Base-by-base conservation (phyloP, 495 filamentous ascomycete genomes). In the Pseudomonodictys pantanalensis region DNA sequence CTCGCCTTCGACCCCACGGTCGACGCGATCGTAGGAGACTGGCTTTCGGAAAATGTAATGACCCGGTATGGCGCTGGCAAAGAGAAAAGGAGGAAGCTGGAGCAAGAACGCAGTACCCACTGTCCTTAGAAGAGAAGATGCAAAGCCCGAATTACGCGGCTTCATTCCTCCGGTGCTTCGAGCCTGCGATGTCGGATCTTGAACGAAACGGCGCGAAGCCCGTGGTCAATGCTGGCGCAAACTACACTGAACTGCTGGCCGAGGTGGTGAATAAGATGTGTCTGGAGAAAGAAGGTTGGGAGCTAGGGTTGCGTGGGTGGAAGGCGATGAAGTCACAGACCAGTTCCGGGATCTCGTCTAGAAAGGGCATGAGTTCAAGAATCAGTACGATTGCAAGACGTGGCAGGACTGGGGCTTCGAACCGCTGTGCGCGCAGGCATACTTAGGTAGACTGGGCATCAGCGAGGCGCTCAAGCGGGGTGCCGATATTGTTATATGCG, bases 191-290 rank as follows among this genome's bases (percentile, higher is more conserved):
- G 12, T 62, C 68, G 4, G 64, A 82, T 62, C 61, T 84, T 50
- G 77, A 79, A 0, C 75, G 74, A 43, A 53, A 81, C 56, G 62
- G 71, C 0, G 82, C 83, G 59, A 81, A 78, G 52, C 42, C 83
- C 15, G 80, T 77, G 11, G 80, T 82, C 41, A 84, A 84, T 74
- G 81, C 80, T 23, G 81, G 81, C 0, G 78, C 77, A 12, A 69
- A 70, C 2, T 79, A 83, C 63, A 78, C 78, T 0, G 64, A 78
- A 62, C 70, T 66, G 9, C 68, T 83, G 2, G 73, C 73, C 28
- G 65, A 80, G 24, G 75, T 71, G 23, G 76, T 83, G 0, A 63
- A 53, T 28, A 55, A 73, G n/a, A 73, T 79, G 70, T 68, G n/a
- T n/a, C 32, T 81, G 8, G 61, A 71, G 26, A 56, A 69, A 12